These are phyloP conservation scores for Phylloboletellus chloephorus DNA, from an alignment of 1,284 basidiomycete genomes.

Conservation along the genomic window DNA sequence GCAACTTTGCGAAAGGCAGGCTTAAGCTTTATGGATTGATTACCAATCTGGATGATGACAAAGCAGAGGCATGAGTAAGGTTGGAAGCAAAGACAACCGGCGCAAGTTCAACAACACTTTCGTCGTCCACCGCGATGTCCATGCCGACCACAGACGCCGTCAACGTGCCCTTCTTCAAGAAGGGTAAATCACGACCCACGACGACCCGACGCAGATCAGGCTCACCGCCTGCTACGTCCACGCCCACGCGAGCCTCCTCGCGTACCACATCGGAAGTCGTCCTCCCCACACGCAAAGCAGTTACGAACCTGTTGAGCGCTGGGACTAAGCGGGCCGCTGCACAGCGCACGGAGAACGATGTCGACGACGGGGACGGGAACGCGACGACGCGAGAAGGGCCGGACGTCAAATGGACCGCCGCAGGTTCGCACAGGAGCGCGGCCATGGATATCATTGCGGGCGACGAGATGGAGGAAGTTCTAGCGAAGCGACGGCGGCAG, in stretches of 20 bases:
- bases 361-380: constrained; percentile 44
- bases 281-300: constrained; percentile 63
- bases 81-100: not conserved
- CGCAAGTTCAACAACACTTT: not conserved
- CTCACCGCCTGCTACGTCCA: constrained; percentile 27
- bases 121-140: constrained; percentile 33
- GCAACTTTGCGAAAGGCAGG: no score
- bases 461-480: constrained; percentile 71
- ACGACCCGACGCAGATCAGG: constrained; percentile 66
- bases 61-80: constrained; percentile 22
- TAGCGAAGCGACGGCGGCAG: constrained; percentile 57
- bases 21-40: constrained; percentile 8
- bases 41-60: constrained; percentile 14
- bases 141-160: constrained; percentile 40
- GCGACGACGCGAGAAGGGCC: constrained; percentile 54
- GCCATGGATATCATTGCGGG: constrained; percentile 72
- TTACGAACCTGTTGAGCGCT: constrained; percentile 70
- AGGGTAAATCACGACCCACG: constrained; percentile 69
- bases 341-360: constrained; percentile 47
- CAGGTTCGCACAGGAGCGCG: constrained; percentile 61
- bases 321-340: constrained; percentile 75
- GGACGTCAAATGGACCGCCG: constrained; percentile 74
- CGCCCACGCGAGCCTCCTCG: constrained; percentile 33
- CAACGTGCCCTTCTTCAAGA: constrained; percentile 82
- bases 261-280: constrained; percentile 64